These are phyloP conservation scores for Berberis vulgaris DNA, from an alignment of 164 flowering plant genomes.

Conservation along the genomic window DNA sequence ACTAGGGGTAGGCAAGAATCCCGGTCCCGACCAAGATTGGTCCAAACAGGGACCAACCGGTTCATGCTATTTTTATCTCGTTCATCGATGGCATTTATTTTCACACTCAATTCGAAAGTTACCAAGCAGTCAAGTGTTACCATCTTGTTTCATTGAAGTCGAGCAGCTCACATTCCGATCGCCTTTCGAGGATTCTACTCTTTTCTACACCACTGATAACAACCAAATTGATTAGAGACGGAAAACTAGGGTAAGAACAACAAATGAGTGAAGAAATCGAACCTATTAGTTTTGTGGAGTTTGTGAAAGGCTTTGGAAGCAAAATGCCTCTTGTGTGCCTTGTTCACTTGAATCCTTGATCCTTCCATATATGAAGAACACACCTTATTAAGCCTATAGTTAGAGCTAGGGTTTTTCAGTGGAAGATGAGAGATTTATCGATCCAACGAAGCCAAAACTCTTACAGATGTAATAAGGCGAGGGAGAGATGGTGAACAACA, in stretches of 20 bases:
- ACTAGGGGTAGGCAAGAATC: too few species aligned
- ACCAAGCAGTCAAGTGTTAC: conserved; percentile 17
- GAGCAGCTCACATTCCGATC: conserved; percentile 55
- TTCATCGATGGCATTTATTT: not conserved
- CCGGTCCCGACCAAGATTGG: too few species aligned
- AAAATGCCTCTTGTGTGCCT: conserved; percentile 77
- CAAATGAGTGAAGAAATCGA: not conserved
- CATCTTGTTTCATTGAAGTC: conserved; percentile 74
- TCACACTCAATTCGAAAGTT: not conserved
- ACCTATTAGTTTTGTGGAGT: conserved; percentile 74
- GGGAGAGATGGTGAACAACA: too few species aligned
- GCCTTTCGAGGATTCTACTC: conserved; percentile 39
- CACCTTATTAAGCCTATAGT: too few species aligned
- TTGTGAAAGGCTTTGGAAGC: conserved; percentile 78
- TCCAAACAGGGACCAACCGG: too few species aligned
- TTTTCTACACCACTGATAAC: conserved; percentile 35
- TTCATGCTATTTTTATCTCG: too few species aligned
- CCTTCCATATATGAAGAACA: conserved; percentile 41
- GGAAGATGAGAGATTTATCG: too few species aligned
- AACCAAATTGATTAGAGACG: not conserved
- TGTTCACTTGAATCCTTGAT: conserved; percentile 55
- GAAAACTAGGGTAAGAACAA: not conserved
- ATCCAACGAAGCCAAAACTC: too few species aligned
- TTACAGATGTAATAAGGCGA: too few species aligned
- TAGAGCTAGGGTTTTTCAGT: too few species aligned